Evolutionary conservation across 2,329 filamentous ascomycete genomes (phyloP).

Genomic region (Clathrospora elynae): DNA sequence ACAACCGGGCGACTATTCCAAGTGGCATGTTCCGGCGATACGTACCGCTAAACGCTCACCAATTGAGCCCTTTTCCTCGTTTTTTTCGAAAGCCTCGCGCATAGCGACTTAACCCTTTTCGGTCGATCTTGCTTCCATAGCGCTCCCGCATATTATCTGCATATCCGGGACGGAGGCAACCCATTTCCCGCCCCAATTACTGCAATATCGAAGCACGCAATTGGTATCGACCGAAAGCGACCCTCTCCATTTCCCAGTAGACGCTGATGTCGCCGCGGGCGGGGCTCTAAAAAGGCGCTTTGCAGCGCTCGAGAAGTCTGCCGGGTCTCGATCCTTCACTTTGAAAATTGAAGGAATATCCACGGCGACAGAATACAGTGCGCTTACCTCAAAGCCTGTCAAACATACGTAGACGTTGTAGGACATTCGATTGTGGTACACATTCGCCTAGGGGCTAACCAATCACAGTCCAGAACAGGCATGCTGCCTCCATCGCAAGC

Average conservation of each 20-base stretch:
- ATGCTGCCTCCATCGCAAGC: constrained; percentile 28
- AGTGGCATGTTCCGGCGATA: constrained; percentile 23
- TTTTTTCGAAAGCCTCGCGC: constrained; percentile 20
- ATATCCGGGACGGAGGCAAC: constrained; percentile 27
- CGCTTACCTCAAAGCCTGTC: constrained; percentile 23
- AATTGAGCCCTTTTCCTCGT: constrained; percentile 21
- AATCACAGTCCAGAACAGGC: constrained; percentile 33
- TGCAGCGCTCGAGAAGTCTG: not conserved
- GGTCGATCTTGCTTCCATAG: constrained; percentile 30
- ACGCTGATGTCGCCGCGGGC: not conserved
- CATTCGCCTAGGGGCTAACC: constrained; percentile 21
- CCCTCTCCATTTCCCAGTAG: not conserved
- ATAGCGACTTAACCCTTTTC: constrained; percentile 24
- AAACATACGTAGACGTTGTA: constrained; percentile 29
- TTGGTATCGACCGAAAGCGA: not conserved
- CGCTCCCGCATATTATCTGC: constrained; percentile 40
- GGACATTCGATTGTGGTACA: constrained; percentile 32
- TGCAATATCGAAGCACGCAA: constrained; percentile 1
- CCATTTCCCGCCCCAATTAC: constrained; percentile 27
- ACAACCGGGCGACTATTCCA: constrained; percentile 24
- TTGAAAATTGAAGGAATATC: not conserved
- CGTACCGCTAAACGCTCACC: constrained; percentile 23
- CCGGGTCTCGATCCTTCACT: not conserved
- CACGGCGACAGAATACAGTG: constrained; percentile 13
- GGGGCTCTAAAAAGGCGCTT: not conserved